phyloP scores from a whole-genome alignment of 768 basidiomycete species.

The Lactifluus volemus region DNA sequence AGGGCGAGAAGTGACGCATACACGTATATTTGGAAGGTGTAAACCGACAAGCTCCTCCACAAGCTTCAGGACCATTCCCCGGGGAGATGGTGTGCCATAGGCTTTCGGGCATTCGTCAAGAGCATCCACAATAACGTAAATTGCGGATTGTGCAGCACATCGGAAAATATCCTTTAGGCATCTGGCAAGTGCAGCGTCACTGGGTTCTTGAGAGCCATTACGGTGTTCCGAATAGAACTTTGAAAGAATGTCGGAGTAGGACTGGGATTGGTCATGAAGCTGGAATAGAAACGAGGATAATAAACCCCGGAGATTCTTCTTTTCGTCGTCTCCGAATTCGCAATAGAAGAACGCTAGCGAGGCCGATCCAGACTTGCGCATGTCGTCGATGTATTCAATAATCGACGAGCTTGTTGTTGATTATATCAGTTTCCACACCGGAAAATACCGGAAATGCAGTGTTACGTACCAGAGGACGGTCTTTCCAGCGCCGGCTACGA shows the following conservation, averaged over 20 bases:
- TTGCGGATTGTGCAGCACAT: background rate
- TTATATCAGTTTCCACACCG: background rate
- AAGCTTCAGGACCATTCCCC: background rate
- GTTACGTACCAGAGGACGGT: background rate
- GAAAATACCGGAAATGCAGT: background rate
- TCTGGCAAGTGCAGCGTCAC: background rate
- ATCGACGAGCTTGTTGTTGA: background rate
- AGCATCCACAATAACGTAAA: background rate
- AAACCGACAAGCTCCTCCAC: background rate
- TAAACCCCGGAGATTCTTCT: background rate
- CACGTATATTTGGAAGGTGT: background rate
- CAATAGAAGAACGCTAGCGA: constrained; percentile 1
- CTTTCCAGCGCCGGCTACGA: constrained; percentile 3
- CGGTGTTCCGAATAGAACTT: background rate
- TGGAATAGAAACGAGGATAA: background rate
- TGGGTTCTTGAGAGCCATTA: background rate
- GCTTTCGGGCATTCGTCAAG: background rate
- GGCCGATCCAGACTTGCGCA: background rate
- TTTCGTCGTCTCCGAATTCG: background rate
- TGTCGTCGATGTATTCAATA: background rate
- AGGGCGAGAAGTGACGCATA: constrained; percentile 2
- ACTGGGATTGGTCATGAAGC: background rate
- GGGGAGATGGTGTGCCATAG: background rate
- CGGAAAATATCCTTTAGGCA: background rate
- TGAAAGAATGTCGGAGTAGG: background rate